Base-by-base conservation (phyloP, 202 grass and related monocot genomes). In the Alloteropsis angusta region DNA sequence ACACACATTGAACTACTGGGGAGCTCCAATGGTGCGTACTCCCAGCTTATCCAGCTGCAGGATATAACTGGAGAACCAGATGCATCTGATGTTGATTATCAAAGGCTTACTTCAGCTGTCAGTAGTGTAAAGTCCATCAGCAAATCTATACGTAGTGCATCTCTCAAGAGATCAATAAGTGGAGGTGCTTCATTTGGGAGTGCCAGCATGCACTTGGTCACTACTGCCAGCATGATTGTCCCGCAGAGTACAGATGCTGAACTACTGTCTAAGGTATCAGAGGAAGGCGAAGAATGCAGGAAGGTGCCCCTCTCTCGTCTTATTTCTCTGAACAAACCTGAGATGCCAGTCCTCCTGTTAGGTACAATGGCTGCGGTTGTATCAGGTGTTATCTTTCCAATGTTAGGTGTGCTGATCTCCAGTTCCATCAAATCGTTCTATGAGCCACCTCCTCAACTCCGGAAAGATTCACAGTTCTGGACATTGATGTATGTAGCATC, bases 31-130 rank as follows among this genome's bases (percentile, higher is more conserved):
- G 71, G 71, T 57, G 71, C 71, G 25, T 73, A 73, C 52, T 41
- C 34, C 49, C 71, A 74, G 52, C 71, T 74, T 58, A 57, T 74
- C 52, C 71, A 74, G 12, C 53, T 74, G 53, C 71, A 74, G 71
- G 71, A 74, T 23, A 57, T 25, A 57, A 42, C 21, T 43, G 52
- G 37, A 74, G 53, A 28, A 41, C 53, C 71, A 58, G 53, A 74
- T 74, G 37, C 53, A 43, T 74, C 37, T 42, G 21, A 59, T n/a
- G 19, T 18, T 18, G 53, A 43, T 58, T 74, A 43, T 74, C 12
- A 58, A 43, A 58, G 37, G 21, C 58, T 36, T 28, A 26, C 22
- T 42, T 74, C 52, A 26, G 7, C 52, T 25, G 36, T 42, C 13
- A 56, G 21, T 26, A 42, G 22, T 47, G 41, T 26, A 14, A 6